Evolutionary conservation across 2,329 filamentous ascomycete species (phyloP), one percentile per base, ranked within the genome.

Genomic region (Botryotinia narcissicola): DNA sequence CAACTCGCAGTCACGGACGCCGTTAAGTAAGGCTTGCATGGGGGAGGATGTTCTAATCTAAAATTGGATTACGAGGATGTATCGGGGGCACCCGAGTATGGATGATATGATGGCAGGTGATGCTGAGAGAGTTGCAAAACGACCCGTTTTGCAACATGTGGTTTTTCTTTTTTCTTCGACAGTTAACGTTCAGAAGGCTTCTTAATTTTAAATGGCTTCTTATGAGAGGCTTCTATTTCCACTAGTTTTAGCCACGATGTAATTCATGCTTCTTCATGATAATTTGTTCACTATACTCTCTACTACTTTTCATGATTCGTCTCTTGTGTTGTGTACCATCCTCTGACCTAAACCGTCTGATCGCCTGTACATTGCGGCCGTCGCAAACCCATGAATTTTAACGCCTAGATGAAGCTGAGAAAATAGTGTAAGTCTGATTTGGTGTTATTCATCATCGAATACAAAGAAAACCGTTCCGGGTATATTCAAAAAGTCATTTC

Each of bases 1-100:
- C 66, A 32, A 93, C 93, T 82, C 93, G 95, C 86, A 97, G 93
- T 86, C 93, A 96, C 83, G 94, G 95, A 80, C 94, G 95, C 84
- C 94, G 94, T 84, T 97, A 95, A 79, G 74, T 59, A 61, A 46
- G 64, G 46, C 51, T 37, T 59, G 12, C 22, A n/a, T 22, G 8
- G 35, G 29, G 37, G 54, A 44, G 51, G 63, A 42, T 32, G 48
- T 63, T 67, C 54, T 73, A 54, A 66, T 73, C 66, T 64, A 60
- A 61, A 60, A 69, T 69, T 73, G 51, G 71, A 73, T 73, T 69
- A 57, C 69, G 70, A 64, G 70, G 44, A 71, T 40, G 72, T 61
- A 73, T 59, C 69, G 73, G 61, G 67, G 64, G n/a, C 51, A 57
- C 51, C 51, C 51, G n/a, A 29, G 51, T 57, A 69, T 74, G 69